Base-by-base conservation (phyloP, 2,329 filamentous ascomycete genomes). In the Bipolaris cookei region DNA sequence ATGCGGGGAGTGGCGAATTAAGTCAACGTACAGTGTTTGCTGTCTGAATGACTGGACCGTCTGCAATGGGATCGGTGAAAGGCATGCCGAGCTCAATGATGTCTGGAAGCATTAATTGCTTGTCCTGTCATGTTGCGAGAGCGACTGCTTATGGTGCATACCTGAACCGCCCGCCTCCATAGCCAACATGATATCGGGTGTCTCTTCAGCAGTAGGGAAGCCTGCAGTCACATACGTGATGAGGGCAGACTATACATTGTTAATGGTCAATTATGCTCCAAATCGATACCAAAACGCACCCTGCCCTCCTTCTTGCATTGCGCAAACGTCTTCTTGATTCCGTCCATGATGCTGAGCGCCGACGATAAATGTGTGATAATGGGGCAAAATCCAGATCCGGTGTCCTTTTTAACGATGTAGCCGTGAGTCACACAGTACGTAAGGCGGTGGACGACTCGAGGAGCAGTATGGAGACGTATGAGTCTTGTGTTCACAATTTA, bases 171-270 rank as follows among this genome's bases (percentile, higher is more conserved):
- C 95, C 76, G 89, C 91, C 80, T 99, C 91, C 86, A 99, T 89
- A 39, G 87, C 91, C 63, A 99, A 81, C 70, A 98, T 82, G 64
- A 97, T 89, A 75, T 92, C 87, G 47, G 92, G 87, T 1, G 92
- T 96, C 71, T 91, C 88, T 68, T 90, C 86, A n/a, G 89, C 83
- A 34, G 86, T 90, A 14, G 95, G 95, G 75, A 88, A 99, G 54
- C 95, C 95, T 56, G 94, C 93, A 23, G 95, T 99, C 74, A 97
- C 92, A 83, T 99, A 99, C 25, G 93, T 93, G 64, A 99, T 91
- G 61, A 99, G 84, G 48, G 95, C 94, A 65, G 91, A 82, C 85
- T 95, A 76, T 64, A 32, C 30, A 5, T 39, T 50, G 28, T 71
- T 30, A 71, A 56, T 10, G 38, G 4, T 44, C 23, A 6, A 21